Conservation (phyloP, 2,329 filamentous ascomycete species). For the Colletotrichum tabaci region DNA sequence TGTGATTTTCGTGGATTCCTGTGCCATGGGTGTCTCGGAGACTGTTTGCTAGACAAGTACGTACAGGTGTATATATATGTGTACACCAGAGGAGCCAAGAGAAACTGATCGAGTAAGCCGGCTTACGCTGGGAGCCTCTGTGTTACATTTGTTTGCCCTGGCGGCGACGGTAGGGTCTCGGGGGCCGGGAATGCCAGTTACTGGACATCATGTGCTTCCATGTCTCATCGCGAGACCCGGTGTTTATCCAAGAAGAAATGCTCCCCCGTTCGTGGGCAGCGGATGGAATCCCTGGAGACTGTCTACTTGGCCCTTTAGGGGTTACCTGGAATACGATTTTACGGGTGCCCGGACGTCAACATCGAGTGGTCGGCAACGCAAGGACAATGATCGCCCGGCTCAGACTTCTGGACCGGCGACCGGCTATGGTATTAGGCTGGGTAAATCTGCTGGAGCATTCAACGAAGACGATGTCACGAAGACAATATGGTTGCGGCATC, state of each 20-base stretch:
- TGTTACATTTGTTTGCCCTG: slow-evolving; percentile 14
- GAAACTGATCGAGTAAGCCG: slow-evolving; percentile 7
- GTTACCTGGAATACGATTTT: slow-evolving; percentile 16
- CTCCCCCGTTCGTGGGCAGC: neutral
- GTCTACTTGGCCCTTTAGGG: neutral
- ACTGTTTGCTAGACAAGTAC: slow-evolving; percentile 25
- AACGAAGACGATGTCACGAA: slow-evolving; percentile 27
- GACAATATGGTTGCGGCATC: slow-evolving; percentile 18
- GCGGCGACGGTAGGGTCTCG: slow-evolving; percentile 21
- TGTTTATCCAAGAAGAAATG: slow-evolving; percentile 34
- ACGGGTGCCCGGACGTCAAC: slow-evolving; percentile 24
- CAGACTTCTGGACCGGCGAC: slow-evolving; percentile 27
- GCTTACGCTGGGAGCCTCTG: slow-evolving; percentile 2
- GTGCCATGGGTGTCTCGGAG: slow-evolving; percentile 21
- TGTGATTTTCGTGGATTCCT: slow-evolving; percentile 29
- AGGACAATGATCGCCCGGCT: slow-evolving; percentile 29
- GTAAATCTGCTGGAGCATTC: slow-evolving; percentile 12
- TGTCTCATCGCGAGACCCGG: slow-evolving; percentile 33
- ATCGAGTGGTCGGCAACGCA: slow-evolving; percentile 22
- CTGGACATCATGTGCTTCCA: slow-evolving; percentile 29
- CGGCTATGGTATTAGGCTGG: slow-evolving; percentile 20
- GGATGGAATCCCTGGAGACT: slow-evolving; percentile 8
- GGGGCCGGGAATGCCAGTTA: slow-evolving; percentile 10
- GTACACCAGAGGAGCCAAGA: neutral
- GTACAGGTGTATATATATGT: neutral